A percentile compares a stretch with the other conserved stretches of the same genome.
Conservation (phyloP, 257 asterid species). For the Schizonepeta tenuifolia region DNA sequence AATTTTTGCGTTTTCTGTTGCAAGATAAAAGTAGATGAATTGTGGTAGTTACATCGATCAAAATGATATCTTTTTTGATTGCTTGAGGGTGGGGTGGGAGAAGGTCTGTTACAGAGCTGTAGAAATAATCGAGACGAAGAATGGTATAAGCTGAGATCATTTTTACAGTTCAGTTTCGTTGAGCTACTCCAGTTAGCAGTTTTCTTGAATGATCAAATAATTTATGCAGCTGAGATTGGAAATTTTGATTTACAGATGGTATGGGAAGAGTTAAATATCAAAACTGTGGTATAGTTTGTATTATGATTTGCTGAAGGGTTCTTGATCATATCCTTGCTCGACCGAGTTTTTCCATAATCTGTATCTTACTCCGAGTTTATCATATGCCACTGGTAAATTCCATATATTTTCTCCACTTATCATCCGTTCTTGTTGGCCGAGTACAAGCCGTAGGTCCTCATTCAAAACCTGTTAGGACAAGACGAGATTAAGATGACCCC, state of each 20-base stretch:
- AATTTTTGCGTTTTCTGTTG: neutral
- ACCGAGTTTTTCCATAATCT: constrained; percentile 80
- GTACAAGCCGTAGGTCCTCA: constrained; percentile 80
- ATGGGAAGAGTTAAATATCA: neutral
- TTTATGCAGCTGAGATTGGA: neutral
- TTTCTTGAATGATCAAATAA: constrained; percentile 15
- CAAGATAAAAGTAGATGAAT: constrained; percentile 1
- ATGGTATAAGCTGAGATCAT: neutral
- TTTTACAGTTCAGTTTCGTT: neutral
- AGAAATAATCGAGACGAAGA: neutral
- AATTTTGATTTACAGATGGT: neutral
- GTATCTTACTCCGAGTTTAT: constrained; percentile 86
- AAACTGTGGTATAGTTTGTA: constrained; percentile 21
- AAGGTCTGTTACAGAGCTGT: neutral
- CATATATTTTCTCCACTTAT: constrained; percentile 71
- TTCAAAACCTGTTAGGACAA: constrained; percentile 61
- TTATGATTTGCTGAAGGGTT: constrained; percentile 47
- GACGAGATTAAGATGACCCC: neutral
- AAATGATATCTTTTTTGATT: neutral
- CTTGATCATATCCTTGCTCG: constrained; percentile 54
- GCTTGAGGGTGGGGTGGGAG: constrained; percentile 14
- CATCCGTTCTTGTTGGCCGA: constrained; percentile 89
- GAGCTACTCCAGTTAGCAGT: neutral
- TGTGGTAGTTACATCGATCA: neutral
- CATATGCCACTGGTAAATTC: constrained; percentile 83